These are phyloP conservation scores for Athelia psychrophila DNA, from an alignment of 1,284 basidiomycete genomes.

Conservation along the genomic window DNA sequence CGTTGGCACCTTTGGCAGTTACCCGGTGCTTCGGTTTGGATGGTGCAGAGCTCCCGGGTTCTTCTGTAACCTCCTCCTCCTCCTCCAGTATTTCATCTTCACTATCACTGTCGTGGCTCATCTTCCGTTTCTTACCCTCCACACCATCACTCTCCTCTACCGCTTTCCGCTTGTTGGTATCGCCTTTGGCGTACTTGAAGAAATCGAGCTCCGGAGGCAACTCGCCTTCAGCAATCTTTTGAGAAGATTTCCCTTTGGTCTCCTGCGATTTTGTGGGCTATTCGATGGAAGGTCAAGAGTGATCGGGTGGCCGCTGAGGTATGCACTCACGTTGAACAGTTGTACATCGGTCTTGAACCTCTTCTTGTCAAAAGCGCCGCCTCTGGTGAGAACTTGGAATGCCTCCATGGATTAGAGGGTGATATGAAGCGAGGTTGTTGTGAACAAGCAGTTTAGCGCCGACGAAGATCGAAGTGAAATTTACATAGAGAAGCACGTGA, in stretches of 20 bases:
- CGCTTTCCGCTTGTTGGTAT: slow-evolving; percentile 47
- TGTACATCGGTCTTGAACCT: slow-evolving; percentile 72
- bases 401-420: slow-evolving; percentile 49
- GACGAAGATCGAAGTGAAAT: too few species aligned
- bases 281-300: slow-evolving; percentile 12
- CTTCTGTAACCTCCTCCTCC: slow-evolving; percentile 21
- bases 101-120: slow-evolving; percentile 25
- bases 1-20: slow-evolving; percentile 62
- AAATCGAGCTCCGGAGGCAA: slow-evolving; percentile 85
- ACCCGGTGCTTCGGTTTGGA: slow-evolving; percentile 55
- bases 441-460: too few species aligned
- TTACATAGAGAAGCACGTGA: too few species aligned
- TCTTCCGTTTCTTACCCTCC: slow-evolving; percentile 36
- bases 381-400: slow-evolving; percentile 76
- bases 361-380: slow-evolving; percentile 79
- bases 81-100: slow-evolving; percentile 20
- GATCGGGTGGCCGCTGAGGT: neutral
- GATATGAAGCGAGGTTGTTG: too few species aligned
- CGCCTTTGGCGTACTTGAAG: slow-evolving; percentile 76
- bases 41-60: slow-evolving; percentile 20
- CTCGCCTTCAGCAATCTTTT: slow-evolving; percentile 33
- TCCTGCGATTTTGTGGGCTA: slow-evolving; percentile 22
- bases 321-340: slow-evolving; percentile 62
- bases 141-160: slow-evolving; percentile 12
- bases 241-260: slow-evolving; percentile 7